Conservation (phyloP, 202 grass and related monocot species). For the Panicum virgatum region DNA sequence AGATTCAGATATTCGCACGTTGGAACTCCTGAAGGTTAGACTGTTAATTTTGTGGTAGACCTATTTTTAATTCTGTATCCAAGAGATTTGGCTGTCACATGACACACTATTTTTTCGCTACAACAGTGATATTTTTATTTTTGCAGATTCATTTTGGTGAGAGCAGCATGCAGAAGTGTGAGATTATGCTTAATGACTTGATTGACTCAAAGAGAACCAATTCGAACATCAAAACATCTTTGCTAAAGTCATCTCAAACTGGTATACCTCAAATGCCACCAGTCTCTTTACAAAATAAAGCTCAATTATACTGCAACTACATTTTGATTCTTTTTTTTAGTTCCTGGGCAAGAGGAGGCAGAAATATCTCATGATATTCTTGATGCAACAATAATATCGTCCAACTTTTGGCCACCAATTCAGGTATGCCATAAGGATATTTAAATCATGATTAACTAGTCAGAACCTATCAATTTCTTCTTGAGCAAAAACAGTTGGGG, state of each 20-base stretch:
- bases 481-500: neutral
- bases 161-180: conserved; percentile 98
- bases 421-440: conserved; percentile 57
- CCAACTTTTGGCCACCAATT: conserved; percentile 98
- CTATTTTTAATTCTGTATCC: conserved; percentile 20
- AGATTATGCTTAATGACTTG: conserved; percentile 99
- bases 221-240: conserved; percentile 94
- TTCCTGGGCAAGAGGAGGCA: conserved; percentile 60
- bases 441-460: conserved; percentile 26
- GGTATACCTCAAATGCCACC: conserved; percentile 53
- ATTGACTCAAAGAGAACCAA: conserved; percentile 99
- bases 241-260: conserved; percentile 55
- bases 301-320: conserved; percentile 30
- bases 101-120: conserved; percentile 13
- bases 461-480: conserved; percentile 6
- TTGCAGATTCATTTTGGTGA: conserved; percentile 98
- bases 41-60: conserved; percentile 26
- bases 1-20: conserved; percentile 96
- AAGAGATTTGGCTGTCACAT: conserved; percentile 19
- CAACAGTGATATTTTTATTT: conserved; percentile 40
- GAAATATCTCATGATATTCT: conserved; percentile 73
- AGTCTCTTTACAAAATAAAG: conserved; percentile 22
- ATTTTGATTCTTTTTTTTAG: conserved; percentile 47
- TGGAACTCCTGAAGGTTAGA: conserved; percentile 94
- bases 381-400: conserved; percentile 97